A percentile compares a stretch with the other conserved stretches of the same genome.
These are phyloP conservation scores for Grosmannia clavigera DNA, from an alignment of 2,329 filamentous ascomycete genomes.

Conservation along the genomic window DNA sequence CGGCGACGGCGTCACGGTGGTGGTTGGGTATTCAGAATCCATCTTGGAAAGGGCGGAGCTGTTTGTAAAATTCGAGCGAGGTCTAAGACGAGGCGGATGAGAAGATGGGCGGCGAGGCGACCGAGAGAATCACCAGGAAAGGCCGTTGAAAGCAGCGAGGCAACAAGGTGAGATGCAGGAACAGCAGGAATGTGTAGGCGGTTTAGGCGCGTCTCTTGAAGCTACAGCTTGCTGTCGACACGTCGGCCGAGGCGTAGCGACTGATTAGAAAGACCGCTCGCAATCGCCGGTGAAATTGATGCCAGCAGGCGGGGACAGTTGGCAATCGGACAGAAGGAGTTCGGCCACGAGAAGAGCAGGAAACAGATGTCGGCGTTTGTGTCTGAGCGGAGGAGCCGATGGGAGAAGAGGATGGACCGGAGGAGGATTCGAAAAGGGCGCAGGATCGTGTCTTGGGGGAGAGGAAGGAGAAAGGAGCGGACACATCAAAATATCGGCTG, in stretches of 20 bases:
- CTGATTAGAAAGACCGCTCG: background rate
- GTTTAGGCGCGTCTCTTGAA: no score
- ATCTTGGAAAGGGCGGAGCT: conserved; percentile 18
- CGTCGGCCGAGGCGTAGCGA: background rate
- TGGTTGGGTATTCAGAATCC: conserved; percentile 32
- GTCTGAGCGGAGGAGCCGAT: background rate
- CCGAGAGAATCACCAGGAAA: background rate
- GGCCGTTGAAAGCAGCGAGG: background rate
- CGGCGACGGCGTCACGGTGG: conserved; percentile 20
- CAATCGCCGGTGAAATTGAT: background rate
- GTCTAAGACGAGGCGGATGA: background rate
- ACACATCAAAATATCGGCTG: background rate
- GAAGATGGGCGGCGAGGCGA: background rate
- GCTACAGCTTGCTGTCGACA: background rate
- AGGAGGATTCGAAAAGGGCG: background rate
- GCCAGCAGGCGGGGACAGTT: background rate
- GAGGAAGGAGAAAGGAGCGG: background rate
- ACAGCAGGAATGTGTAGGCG: background rate
- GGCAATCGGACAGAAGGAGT: background rate
- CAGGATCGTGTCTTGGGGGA: background rate
- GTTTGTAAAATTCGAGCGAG: background rate
- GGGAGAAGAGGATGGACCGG: background rate
- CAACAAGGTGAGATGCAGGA: background rate
- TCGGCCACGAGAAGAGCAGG: background rate
- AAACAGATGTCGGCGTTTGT: background rate